Evolutionary conservation across 768 basidiomycete species (phyloP).

Genomic region (Russula sp.): DNA sequence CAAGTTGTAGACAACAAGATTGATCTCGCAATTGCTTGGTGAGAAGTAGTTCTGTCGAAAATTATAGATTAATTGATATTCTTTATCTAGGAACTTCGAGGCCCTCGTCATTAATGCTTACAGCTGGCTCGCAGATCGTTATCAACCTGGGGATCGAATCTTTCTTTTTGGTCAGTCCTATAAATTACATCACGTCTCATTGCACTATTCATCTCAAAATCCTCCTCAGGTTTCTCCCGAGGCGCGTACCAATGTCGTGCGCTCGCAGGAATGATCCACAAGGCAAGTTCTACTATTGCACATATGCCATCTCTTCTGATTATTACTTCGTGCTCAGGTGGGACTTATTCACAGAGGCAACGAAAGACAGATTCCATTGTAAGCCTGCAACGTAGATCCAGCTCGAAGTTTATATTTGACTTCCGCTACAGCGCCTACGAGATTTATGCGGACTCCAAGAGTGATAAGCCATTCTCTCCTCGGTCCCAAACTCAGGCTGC

Average conservation of each 20-base stretch:
- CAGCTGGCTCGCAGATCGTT: conserved; percentile 39
- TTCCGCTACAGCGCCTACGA: too few relatives aligned
- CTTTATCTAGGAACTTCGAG: conserved; percentile 32
- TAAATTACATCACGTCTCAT: too few relatives aligned
- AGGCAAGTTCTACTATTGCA: conserved; percentile 22
- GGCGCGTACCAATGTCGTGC: conserved; percentile 43
- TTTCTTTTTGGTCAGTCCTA: conserved; percentile 34
- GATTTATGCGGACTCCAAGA: too few relatives aligned
- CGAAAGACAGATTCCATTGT: too few relatives aligned
- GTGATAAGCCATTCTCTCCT: too few relatives aligned
- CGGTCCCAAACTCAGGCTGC: too few relatives aligned
- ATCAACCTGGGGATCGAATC: conserved; percentile 35
- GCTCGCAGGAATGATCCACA: conserved; percentile 41
- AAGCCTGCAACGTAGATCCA: too few relatives aligned
- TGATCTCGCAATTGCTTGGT: conserved; percentile 34
- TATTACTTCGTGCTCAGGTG: too few relatives aligned
- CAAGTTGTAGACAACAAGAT: conserved; percentile 28
- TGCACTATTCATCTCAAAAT: conserved; percentile 3
- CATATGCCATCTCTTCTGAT: too few relatives aligned
- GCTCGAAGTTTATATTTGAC: too few relatives aligned
- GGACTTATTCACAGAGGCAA: too few relatives aligned
- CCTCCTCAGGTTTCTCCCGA: conserved; percentile 39
- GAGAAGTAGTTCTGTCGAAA: neutral
- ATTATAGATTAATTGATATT: neutral
- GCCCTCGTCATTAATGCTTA: conserved; percentile 34